These are phyloP conservation scores for Gloeopeniophorella convolvens DNA, from an alignment of 768 basidiomycete genomes.

Conservation along the genomic window DNA sequence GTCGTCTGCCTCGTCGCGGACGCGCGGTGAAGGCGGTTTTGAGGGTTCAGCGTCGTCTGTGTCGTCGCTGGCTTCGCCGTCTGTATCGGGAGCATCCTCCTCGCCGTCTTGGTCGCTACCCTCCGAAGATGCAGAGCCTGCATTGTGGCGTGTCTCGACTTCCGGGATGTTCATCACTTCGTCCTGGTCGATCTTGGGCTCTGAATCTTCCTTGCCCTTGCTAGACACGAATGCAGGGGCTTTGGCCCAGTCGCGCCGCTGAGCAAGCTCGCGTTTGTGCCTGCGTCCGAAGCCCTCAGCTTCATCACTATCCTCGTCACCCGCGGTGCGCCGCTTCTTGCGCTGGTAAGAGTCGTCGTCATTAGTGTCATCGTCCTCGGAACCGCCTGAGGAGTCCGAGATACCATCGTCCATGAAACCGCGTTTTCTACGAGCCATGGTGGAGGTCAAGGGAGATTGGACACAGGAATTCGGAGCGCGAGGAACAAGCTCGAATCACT, in stretches of 20 bases:
- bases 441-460: neutral
- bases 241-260: constrained; percentile 64
- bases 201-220: constrained; percentile 26
- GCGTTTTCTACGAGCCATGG: constrained; percentile 74
- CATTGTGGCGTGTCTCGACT: constrained; percentile 15
- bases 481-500: neutral
- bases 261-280: constrained; percentile 26
- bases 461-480: neutral
- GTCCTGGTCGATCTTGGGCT: constrained; percentile 29
- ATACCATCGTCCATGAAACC: constrained; percentile 66
- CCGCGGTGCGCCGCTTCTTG: constrained; percentile 59
- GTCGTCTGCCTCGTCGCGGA: constrained; percentile 44
- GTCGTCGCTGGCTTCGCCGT: constrained; percentile 23
- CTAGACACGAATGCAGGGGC: constrained; percentile 70
- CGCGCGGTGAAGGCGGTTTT: constrained; percentile 49
- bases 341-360: constrained; percentile 69
- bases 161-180: constrained; percentile 36
- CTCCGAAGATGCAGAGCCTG: constrained; percentile 33
- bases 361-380: constrained; percentile 48
- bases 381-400: constrained; percentile 59
- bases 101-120: constrained; percentile 29
- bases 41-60: constrained; percentile 41
- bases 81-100: constrained; percentile 24
- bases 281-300: constrained; percentile 26
- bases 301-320: constrained; percentile 66